Evolutionary conservation across 169 alveolate genomes (phyloP).

Genomic region (Plasmodium berghei): DNA sequence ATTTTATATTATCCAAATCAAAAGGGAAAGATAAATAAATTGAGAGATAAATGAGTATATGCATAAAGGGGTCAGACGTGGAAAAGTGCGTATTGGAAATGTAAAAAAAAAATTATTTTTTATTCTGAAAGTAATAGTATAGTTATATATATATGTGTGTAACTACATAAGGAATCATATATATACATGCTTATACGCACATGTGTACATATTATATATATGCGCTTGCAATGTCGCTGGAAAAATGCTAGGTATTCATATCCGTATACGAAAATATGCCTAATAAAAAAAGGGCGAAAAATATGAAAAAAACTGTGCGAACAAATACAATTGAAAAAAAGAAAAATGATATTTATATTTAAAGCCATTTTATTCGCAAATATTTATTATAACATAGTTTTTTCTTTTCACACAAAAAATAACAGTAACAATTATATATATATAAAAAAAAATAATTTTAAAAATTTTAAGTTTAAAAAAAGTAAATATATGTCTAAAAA

Average conservation of each 20-base stretch:
- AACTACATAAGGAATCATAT: background rate
- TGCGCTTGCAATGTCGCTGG: background rate
- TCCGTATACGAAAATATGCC: background rate
- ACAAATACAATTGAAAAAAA: constrained; percentile 9
- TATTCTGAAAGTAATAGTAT: no score
- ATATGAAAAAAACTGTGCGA: background rate
- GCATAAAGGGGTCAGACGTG: no score
- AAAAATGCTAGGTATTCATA: background rate
- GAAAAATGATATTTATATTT: constrained; percentile 32
- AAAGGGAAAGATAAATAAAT: no score
- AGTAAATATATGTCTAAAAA: constrained; percentile 18
- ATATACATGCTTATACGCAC: background rate
- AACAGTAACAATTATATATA: constrained; percentile 3
- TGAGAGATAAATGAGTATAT: no score
- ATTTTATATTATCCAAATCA: no score
- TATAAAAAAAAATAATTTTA: constrained; percentile 32
- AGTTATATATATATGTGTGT: background rate
- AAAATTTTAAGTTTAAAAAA: constrained; percentile 10
- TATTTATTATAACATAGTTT: constrained; percentile 24
- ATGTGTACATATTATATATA: background rate
- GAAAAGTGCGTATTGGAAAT: no score
- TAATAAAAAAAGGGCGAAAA: background rate
- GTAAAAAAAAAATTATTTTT: no score
- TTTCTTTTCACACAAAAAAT: constrained; percentile 24
- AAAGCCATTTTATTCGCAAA: constrained; percentile 37